These are phyloP conservation scores for Sphagnum contortum DNA, from an alignment of 225 moss, liverwort and hornwort species.

Conservation along the genomic window DNA sequence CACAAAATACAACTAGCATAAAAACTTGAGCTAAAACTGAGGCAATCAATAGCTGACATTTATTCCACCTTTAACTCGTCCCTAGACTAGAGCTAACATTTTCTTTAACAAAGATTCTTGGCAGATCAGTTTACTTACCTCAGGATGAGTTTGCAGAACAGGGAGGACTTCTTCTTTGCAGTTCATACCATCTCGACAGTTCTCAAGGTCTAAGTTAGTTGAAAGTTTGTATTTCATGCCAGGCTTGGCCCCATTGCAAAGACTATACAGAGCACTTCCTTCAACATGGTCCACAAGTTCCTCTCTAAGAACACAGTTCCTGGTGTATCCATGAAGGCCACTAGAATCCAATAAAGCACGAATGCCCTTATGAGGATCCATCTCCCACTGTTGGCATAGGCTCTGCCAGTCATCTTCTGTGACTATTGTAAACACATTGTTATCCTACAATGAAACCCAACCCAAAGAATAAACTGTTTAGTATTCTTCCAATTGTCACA, in stretches of 20 bases:
- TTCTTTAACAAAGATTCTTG: too few species aligned
- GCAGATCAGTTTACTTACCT: constrained; percentile 32
- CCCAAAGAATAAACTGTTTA: too few species aligned
- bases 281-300: constrained; percentile 22
- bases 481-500: too few species aligned
- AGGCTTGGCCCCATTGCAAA: constrained; percentile 44
- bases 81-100: too few species aligned
- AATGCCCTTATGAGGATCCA: constrained; percentile 79
- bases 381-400: constrained; percentile 91
- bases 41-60: too few species aligned
- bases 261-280: constrained; percentile 16
- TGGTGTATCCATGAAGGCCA: constrained; percentile 27
- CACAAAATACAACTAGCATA: too few species aligned
- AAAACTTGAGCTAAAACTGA: too few species aligned
- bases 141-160: constrained; percentile 63
- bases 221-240: constrained; percentile 33
- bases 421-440: constrained; percentile 77
- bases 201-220: constrained; percentile 11
- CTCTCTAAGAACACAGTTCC: constrained; percentile 19
- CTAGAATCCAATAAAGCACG: constrained; percentile 59
- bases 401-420: constrained; percentile 81
- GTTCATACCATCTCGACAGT: constrained; percentile 37
- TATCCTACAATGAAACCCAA: background rate
- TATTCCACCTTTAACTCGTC: too few species aligned
- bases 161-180: constrained; percentile 54